Evolutionary conservation across 169 alveolate genomes (phyloP).

Genomic region (Toxoplasma gondii): DNA sequence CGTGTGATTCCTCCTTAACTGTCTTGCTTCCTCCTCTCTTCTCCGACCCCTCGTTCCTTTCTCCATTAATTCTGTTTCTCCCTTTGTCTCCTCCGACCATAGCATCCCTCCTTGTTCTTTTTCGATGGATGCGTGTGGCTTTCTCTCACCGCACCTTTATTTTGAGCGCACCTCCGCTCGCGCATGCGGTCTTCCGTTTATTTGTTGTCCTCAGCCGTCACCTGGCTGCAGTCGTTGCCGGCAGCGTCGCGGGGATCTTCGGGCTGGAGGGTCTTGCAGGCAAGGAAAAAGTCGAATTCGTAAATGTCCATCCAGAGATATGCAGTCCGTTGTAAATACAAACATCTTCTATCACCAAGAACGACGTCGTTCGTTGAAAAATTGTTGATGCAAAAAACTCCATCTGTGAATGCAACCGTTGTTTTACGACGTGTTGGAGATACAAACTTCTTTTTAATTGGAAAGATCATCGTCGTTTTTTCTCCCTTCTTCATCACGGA

Average conservation of each 20-base stretch:
- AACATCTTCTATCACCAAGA: no score
- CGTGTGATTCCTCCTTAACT: background rate
- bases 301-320: background rate
- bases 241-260: slow-evolving; percentile 48
- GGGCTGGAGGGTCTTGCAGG: slow-evolving; percentile 50
- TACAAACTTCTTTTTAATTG: no score
- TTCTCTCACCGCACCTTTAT: background rate
- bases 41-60: background rate
- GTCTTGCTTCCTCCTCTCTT: background rate
- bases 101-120: background rate
- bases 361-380: no score
- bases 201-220: slow-evolving; percentile 24
- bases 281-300: background rate
- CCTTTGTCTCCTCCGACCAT: no score
- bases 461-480: no score
- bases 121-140: no score
- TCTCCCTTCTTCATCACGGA: no score
- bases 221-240: slow-evolving; percentile 42
- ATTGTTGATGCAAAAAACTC: no score
- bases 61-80: no score
- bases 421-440: no score
- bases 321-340: no score
- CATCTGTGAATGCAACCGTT: no score
- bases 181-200: background rate
- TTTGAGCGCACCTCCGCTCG: background rate